A percentile compares a stretch with the other conserved stretches of the same genome.
Conservation (phyloP, 768 basidiomycete species). For the Lentinula raphanica region DNA sequence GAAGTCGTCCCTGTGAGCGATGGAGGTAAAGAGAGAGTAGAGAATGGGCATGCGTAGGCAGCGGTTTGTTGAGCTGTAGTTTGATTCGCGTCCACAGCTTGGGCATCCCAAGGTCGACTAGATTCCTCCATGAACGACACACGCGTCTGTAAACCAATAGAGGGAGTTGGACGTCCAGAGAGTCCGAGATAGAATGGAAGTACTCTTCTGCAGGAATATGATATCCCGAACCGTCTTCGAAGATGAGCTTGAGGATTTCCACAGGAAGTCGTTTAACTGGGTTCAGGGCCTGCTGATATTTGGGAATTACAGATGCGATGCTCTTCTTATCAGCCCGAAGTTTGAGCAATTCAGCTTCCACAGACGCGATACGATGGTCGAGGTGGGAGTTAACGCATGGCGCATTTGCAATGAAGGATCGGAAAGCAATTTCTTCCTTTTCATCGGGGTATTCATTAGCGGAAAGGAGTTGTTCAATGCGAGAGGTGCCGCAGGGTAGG, state of each 20-base stretch:
- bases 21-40: neutral
- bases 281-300: neutral
- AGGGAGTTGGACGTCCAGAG: neutral
- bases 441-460: neutral
- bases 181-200: neutral
- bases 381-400: neutral
- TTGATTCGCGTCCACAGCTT: neutral
- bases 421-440: neutral
- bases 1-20: neutral
- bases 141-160: neutral
- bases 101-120: neutral
- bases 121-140: neutral
- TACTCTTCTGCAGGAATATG: neutral
- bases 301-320: neutral
- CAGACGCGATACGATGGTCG: neutral
- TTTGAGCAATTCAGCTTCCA: neutral
- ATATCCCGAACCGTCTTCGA: neutral
- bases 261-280: neutral
- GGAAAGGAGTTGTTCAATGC: neutral
- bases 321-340: neutral
- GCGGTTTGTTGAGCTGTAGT: neutral
- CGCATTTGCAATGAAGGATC: neutral
- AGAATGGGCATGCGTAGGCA: no score
- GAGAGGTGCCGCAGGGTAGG: no score
- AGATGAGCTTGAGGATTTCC: neutral